Conservation (phyloP, 208 protist genomes). For the Crithidia acanthocephali region DNA sequence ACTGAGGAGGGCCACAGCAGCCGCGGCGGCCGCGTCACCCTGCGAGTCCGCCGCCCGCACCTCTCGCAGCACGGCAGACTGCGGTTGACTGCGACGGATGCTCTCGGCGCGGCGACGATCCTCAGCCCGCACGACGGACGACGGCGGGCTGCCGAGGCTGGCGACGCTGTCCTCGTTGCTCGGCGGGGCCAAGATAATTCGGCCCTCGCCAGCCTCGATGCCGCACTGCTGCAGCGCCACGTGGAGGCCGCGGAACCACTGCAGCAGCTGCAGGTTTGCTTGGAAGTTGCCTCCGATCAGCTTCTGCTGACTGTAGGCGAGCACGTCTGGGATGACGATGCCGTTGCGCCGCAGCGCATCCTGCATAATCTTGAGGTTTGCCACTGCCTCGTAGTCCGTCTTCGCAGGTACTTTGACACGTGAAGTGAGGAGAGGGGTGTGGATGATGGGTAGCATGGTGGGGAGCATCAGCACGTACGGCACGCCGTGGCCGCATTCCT, state of each 20-base stretch:
- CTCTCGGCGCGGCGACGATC: neutral
- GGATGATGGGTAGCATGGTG: conserved; percentile 77
- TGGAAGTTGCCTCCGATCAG: conserved; percentile 96
- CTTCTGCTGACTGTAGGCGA: conserved; percentile 86
- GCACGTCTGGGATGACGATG: conserved; percentile 71
- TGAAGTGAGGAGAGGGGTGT: conserved; percentile 86
- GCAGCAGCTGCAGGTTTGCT: conserved; percentile 97
- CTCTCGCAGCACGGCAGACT: conserved; percentile 3
- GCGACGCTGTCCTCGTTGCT: conserved; percentile 14
- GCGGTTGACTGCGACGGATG: neutral
- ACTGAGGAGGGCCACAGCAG: conserved; percentile 22
- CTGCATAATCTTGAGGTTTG: conserved; percentile 97
- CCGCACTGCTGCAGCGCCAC: conserved; percentile 45
- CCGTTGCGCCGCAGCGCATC: conserved; percentile 90
- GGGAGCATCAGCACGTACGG: conserved; percentile 96
- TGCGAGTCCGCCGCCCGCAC: conserved; percentile 5
- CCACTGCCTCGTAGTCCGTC: conserved; percentile 95
- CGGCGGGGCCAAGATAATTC: conserved; percentile 4
- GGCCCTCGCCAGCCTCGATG: conserved; percentile 40
- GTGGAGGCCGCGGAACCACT: conserved; percentile 95
- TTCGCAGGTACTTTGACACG: conserved; percentile 88
- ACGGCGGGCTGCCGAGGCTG: conserved; percentile 7
- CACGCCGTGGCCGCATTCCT: conserved; percentile 87
- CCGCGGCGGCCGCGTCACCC: conserved; percentile 18
- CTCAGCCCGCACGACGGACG: conserved; percentile 9